Percentiles rank a stretch among this genome's conserved stretches.
These are phyloP conservation scores for Jatropha podagrica DNA, from an alignment of 441 rosid genomes.

Conservation along the genomic window DNA sequence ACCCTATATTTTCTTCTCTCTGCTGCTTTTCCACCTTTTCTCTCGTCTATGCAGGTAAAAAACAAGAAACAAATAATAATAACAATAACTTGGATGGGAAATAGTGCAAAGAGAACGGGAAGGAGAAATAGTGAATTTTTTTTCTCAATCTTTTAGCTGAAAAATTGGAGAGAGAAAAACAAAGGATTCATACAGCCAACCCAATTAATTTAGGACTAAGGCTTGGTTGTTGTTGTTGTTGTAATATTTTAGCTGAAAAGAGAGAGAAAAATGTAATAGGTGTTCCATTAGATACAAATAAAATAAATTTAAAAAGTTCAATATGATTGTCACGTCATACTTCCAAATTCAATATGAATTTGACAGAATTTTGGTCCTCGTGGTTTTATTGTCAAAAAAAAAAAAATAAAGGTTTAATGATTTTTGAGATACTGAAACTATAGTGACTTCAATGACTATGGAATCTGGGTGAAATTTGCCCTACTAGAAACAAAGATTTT, in stretches of 20 bases:
- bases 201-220: too few relatives aligned
- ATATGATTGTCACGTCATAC: neutral
- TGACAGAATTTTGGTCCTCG: neutral
- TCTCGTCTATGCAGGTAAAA: neutral
- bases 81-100: neutral
- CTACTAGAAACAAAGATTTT: neutral
- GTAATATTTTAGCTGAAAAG: neutral
- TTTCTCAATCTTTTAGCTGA: neutral
- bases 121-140: neutral
- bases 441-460: neutral
- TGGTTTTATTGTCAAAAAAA: neutral
- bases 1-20: neutral
- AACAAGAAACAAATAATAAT: neutral
- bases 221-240: too few relatives aligned
- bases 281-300: neutral
- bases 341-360: neutral
- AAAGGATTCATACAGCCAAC: too few relatives aligned
- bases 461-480: neutral
- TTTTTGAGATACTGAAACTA: neutral
- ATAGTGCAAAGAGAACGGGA: neutral
- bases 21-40: neutral
- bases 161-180: neutral
- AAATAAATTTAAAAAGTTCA: neutral
- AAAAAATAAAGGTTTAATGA: neutral
- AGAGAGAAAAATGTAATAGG: neutral